Conservation (phyloP, 108 stramenopile species). For the Ochromonas danica region DNA sequence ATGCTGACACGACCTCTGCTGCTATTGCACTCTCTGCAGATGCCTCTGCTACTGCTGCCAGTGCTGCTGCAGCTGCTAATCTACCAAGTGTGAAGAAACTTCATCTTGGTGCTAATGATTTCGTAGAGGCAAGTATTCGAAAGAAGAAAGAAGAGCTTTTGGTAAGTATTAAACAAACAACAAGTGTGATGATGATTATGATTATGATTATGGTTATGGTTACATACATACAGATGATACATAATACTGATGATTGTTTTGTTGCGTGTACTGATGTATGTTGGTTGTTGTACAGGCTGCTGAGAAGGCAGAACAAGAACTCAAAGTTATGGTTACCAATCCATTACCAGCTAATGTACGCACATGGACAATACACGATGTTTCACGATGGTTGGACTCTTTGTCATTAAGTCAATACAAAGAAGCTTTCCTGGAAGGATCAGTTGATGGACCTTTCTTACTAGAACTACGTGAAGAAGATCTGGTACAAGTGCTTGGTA, state of each 20-base stretch:
- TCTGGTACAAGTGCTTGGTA: constrained; percentile 55
- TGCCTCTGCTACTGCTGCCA: constrained; percentile 60
- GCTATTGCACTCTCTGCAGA: constrained; percentile 58
- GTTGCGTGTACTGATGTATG: too few species aligned
- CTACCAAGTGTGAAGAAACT: constrained; percentile 51
- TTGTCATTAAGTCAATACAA: constrained; percentile 44
- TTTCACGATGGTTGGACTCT: constrained; percentile 55
- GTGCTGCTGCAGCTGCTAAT: constrained; percentile 58
- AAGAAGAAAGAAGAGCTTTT: constrained; percentile 43
- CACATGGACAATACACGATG: constrained; percentile 56
- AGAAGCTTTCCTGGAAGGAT: constrained; percentile 52
- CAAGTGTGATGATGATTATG: too few species aligned
- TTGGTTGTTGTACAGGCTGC: not conserved
- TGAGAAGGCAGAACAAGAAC: constrained; percentile 45
- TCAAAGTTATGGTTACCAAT: constrained; percentile 35
- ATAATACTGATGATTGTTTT: too few species aligned
- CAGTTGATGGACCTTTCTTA: constrained; percentile 59
- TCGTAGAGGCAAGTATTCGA: constrained; percentile 28
- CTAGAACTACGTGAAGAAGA: constrained; percentile 60
- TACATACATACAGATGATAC: too few species aligned
- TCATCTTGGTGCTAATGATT: constrained; percentile 42
- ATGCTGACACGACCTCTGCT: constrained; percentile 61
- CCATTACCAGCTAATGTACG: constrained; percentile 55
- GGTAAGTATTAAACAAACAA: not conserved
- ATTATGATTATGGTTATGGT: too few species aligned